Percentiles rank a stretch among this genome's conserved stretches.
phyloP scores from a whole-genome alignment of 2,329 filamentous ascomycete species.

The Trichoderma citrinoviride region DNA sequence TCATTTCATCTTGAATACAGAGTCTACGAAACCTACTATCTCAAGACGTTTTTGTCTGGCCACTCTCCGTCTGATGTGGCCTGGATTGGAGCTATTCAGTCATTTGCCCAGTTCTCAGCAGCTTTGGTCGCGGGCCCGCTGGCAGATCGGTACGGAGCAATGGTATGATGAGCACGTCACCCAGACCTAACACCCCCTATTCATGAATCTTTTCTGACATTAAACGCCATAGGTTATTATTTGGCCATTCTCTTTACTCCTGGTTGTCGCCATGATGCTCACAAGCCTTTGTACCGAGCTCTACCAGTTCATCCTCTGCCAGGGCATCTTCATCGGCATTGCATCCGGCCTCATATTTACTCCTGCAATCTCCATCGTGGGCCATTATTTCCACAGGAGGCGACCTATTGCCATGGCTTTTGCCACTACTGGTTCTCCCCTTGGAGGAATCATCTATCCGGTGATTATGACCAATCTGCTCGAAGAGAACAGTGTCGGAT shows the following conservation, averaged over 20 bases:
- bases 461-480: slow-evolving; percentile 13
- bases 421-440: slow-evolving; percentile 10
- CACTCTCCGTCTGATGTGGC: slow-evolving; percentile 5
- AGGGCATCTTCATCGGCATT: slow-evolving; percentile 9
- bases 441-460: slow-evolving; percentile 10
- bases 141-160: slow-evolving; percentile 4
- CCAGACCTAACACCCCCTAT: not conserved
- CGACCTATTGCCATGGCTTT: slow-evolving; percentile 8
- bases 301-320: slow-evolving; percentile 11
- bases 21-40: slow-evolving; percentile 14
- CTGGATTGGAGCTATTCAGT: slow-evolving; percentile 9
- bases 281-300: slow-evolving; percentile 10
- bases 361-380: not conserved
- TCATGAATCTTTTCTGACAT: not conserved
- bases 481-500: not conserved
- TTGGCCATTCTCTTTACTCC: not conserved
- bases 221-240: not conserved
- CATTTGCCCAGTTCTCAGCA: slow-evolving; percentile 7
- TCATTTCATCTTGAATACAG: not conserved
- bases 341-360: slow-evolving; percentile 12
- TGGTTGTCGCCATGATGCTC: slow-evolving; percentile 15
- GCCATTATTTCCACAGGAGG: slow-evolving; percentile 6
- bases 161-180: not conserved
- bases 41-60: not conserved
- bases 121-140: not conserved